Percentiles rank a stretch among this genome's conserved stretches.
Conservation (phyloP, 2,329 filamentous ascomycete genomes). For the Podosphaera fusca region DNA sequence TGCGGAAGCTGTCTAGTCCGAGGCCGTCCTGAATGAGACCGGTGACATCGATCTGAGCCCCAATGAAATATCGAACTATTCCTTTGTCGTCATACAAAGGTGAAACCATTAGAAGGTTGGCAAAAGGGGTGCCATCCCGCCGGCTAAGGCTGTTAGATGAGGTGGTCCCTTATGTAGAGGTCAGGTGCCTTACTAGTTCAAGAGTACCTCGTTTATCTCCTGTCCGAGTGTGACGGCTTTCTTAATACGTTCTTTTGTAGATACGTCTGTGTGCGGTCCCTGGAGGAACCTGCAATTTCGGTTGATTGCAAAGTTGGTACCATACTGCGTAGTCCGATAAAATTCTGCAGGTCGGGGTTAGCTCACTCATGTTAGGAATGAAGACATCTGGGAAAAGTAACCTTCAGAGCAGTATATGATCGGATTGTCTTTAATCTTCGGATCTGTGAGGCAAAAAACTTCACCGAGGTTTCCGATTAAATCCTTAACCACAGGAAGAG, state of each 20-base stretch:
- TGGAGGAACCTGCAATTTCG: constrained; percentile 60
- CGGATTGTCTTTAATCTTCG: constrained; percentile 45
- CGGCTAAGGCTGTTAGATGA: constrained; percentile 16
- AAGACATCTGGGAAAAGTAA: constrained; percentile 13
- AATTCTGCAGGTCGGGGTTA: constrained; percentile 29
- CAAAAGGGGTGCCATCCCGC: constrained; percentile 39
- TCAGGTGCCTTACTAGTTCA: constrained; percentile 31
- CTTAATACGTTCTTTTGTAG: constrained; percentile 34
- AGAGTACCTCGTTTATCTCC: constrained; percentile 46
- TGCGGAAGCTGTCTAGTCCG: constrained; percentile 32
- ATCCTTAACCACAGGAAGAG: constrained; percentile 37
- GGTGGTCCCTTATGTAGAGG: not conserved
- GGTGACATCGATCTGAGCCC: constrained; percentile 38
- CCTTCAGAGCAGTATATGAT: constrained; percentile 55
- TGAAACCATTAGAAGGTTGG: constrained; percentile 40
- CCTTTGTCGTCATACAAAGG: constrained; percentile 38
- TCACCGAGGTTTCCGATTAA: constrained; percentile 52
- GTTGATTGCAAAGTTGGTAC: constrained; percentile 45
- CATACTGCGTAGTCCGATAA: constrained; percentile 49
- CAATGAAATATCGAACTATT: constrained; percentile 36
- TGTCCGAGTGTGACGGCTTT: constrained; percentile 37
- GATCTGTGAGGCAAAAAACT: constrained; percentile 54
- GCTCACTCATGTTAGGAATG: not conserved
- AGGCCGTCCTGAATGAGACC: constrained; percentile 34
- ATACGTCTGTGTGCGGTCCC: constrained; percentile 42